Percentiles rank a stretch among this genome's conserved stretches.
Evolutionary conservation across 2,329 filamentous ascomycete genomes (phyloP).

Genomic region (Calycina herbarum): DNA sequence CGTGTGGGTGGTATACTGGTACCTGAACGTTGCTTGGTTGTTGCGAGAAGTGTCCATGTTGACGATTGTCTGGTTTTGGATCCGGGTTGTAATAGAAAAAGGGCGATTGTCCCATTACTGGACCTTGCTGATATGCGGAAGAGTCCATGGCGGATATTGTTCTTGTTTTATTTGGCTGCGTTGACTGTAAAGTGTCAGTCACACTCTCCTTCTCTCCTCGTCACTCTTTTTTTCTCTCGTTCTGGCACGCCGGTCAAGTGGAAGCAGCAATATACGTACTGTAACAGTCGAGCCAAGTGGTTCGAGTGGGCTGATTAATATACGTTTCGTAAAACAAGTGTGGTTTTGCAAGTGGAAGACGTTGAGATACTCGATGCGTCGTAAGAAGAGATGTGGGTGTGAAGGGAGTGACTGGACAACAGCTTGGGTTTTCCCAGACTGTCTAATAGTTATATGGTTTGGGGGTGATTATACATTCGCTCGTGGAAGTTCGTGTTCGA

Average conservation of each 20-base stretch:
- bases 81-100: slow-evolving; percentile 90
- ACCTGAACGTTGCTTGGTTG: slow-evolving; percentile 51
- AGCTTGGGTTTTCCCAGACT: slow-evolving; percentile 36
- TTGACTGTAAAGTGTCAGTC: slow-evolving; percentile 31
- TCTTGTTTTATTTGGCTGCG: slow-evolving; percentile 13
- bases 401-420: slow-evolving; percentile 41
- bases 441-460: slow-evolving; percentile 36
- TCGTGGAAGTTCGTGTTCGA: slow-evolving; percentile 22
- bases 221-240: neutral
- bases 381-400: neutral
- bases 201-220: slow-evolving; percentile 18
- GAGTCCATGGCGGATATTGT: slow-evolving; percentile 35
- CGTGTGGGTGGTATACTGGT: slow-evolving; percentile 51
- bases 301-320: slow-evolving; percentile 24
- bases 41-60: slow-evolving; percentile 74
- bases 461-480: slow-evolving; percentile 39
- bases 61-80: slow-evolving; percentile 67
- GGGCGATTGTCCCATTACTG: slow-evolving; percentile 67
- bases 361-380: slow-evolving; percentile 21
- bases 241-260: neutral
- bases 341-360: slow-evolving; percentile 20
- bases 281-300: slow-evolving; percentile 10
- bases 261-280: slow-evolving; percentile 23
- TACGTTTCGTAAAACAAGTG: slow-evolving; percentile 25
- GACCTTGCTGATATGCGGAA: slow-evolving; percentile 40